These are phyloP conservation scores for Spinacia oleracea DNA, from an alignment of 179 eudicot species.

Conservation along the genomic window DNA sequence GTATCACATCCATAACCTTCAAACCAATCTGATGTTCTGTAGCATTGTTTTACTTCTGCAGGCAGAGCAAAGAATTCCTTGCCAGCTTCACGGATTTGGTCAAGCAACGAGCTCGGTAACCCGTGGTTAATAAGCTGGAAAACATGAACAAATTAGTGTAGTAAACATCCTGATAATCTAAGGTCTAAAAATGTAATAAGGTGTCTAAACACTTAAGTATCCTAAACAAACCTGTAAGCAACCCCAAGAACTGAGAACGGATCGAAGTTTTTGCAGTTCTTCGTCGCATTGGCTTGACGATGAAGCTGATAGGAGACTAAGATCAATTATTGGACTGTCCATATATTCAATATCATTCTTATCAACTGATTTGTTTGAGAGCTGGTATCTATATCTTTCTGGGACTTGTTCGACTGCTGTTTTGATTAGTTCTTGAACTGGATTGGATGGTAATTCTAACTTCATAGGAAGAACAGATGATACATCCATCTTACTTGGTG, in stretches of 20 bases:
- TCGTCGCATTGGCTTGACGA: neutral
- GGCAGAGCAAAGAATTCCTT: slow-evolving; percentile 19
- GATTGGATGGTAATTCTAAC: neutral
- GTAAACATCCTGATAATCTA: neutral
- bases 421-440: slow-evolving; percentile 14
- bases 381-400: slow-evolving; percentile 2
- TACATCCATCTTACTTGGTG: slow-evolving; percentile 4
- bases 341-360: neutral
- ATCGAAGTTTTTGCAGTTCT: slow-evolving; percentile 19
- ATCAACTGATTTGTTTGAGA: neutral
- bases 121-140: slow-evolving; percentile 29
- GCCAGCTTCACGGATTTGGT: slow-evolving; percentile 8
- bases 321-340: slow-evolving; percentile 22
- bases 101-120: slow-evolving; percentile 9
- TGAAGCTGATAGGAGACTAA: slow-evolving; percentile 19
- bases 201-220: too few species aligned
- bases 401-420: slow-evolving; percentile 2
- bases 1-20: slow-evolving; percentile 36
- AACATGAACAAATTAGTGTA: neutral
- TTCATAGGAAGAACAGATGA: neutral
- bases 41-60: slow-evolving; percentile 10
- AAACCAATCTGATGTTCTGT: neutral
- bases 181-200: too few species aligned
- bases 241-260: slow-evolving; percentile 24
- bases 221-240: slow-evolving; percentile 21